Base-by-base conservation (phyloP, 192 early-diverging fungal species). In the Coemansia sp. region DNA sequence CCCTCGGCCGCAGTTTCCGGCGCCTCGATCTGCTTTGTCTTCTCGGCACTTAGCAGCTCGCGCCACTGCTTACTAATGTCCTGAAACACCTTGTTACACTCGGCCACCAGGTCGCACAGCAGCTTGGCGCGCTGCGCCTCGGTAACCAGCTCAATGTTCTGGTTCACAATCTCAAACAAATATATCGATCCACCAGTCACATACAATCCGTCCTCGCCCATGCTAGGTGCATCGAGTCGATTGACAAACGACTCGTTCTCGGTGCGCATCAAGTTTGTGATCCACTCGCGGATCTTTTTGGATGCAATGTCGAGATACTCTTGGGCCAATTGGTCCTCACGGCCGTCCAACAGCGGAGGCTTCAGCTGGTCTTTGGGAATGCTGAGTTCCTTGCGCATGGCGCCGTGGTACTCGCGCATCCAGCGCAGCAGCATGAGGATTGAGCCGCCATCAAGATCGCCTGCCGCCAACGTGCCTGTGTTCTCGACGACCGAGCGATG, bases 131-230 rank as follows among this genome's bases (percentile, higher is more conserved):
- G 87, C 38, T 90, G 90, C 1, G 93, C 89, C 38, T 88, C 85
- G 12, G 84, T 83, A 0, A 94, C 95, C 22, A 99, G 74, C 62
- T 94, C 92, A 17, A 99, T 86, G 78, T 99, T 95, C 82, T 99
- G 94, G 72, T 96, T 97, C 56, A 99, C 88, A 84, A 99, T 98
- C 77, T 98, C 92, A 81, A 98, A 99, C 71, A 98, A 83, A 24
- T 69, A 76, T 35, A 93, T 89, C 1, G 94, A 89, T 5, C 88
- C 90, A 12, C 91, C 80, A 27, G 96, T 86, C 12, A 90, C 79
- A 70, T 94, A 99, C 45, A 90, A 81, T 5, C 87, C 91, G 65
- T 88, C 89, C 22, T 86, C 83, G 70, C 91, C 90, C 60, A 83
- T 80, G 63, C 92, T 94, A 6, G 95, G 97, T 15, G 74, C 73